phyloP scores from a whole-genome alignment of 768 basidiomycete species.

The Boletus vinaceobasis region DNA sequence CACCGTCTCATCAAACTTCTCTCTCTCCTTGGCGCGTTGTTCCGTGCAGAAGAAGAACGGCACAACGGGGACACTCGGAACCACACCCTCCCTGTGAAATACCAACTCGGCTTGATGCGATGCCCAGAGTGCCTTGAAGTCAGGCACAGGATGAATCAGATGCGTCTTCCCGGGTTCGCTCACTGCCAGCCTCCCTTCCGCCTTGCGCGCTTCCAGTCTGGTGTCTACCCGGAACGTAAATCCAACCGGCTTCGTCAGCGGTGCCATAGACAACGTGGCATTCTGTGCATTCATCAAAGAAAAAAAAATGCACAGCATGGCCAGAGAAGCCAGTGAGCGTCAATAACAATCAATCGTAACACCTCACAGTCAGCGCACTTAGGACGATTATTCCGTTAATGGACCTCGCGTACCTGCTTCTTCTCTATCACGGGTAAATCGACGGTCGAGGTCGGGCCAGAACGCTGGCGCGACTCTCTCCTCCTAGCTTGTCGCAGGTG shows the following conservation, averaged over 20 bases:
- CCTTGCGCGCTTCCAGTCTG: conserved; percentile 46
- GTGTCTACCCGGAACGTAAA: conserved; percentile 54
- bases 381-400: conserved; percentile 21
- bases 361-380: conserved; percentile 25
- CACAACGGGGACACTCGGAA: conserved; percentile 32
- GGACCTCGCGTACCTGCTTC: conserved; percentile 29
- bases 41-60: conserved; percentile 52
- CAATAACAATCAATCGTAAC: conserved; percentile 6
- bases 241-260: conserved; percentile 44
- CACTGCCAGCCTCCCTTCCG: conserved; percentile 28
- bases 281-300: conserved; percentile 15
- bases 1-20: conserved; percentile 57
- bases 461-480: conserved; percentile 1
- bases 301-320: conserved; percentile 20
- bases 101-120: conserved; percentile 36
- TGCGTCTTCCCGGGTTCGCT: conserved; percentile 24
- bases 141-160: conserved; percentile 39
- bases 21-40: conserved; percentile 56
- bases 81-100: conserved; percentile 45
- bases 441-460: conserved; percentile 18
- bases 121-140: conserved; percentile 54
- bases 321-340: not conserved
- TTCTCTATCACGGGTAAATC: conserved; percentile 28
- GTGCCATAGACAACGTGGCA: conserved; percentile 26
- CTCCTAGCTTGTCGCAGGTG: not conserved